Evolutionary conservation across 257 asterid species (phyloP), one percentile per base, ranked within the genome.

Genomic region (Nicotiana knightiana): DNA sequence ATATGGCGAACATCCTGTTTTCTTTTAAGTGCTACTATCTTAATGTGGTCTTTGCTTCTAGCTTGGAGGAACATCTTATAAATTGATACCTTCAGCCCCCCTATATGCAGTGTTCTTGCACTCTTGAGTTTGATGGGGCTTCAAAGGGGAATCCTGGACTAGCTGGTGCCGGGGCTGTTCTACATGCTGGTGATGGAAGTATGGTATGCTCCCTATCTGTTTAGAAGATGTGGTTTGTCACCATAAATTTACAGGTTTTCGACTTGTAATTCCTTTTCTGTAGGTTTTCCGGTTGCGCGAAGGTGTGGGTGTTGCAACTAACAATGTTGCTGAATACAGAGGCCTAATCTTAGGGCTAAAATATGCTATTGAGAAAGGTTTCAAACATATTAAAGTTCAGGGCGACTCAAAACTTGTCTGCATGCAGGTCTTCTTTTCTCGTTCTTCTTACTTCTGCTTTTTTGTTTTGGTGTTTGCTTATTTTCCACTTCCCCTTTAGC

Each of bases 341-440:
- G 97, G 98, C 64, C 87, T 87, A 76, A 96, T 96, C 86, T 87
- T 96, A 78, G 99, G 99, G 83, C 86, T 96, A 86, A 94, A 85
- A 85, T 96, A 85, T 88, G 99, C 99, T 81, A 90, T 93, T 77
- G 88, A 88, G 81, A 94, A 90, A 82, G 99, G 99, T 77, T 94
- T 89, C 86, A 93, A 92, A 84, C 97, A 93, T 82, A 88, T 94
- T 79, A 93, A 93, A 32, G 92, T 93, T 73, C 95, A 88, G 84
- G 99, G 99, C 80, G 99, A 96, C 88, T 96, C 99, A 71, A 96
- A 96, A 87, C 98, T 96, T 81, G 99, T 96, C 65, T 94, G 99
- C 93, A 94, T 96, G 99, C 99, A 96, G 99, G 99, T 96, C 80
- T 86, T 33, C 12, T 33, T 79, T 46, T 54, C 26, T 84, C 67